Conservation (phyloP, 2,329 filamentous ascomycete genomes). For the Epichloe sp. region DNA sequence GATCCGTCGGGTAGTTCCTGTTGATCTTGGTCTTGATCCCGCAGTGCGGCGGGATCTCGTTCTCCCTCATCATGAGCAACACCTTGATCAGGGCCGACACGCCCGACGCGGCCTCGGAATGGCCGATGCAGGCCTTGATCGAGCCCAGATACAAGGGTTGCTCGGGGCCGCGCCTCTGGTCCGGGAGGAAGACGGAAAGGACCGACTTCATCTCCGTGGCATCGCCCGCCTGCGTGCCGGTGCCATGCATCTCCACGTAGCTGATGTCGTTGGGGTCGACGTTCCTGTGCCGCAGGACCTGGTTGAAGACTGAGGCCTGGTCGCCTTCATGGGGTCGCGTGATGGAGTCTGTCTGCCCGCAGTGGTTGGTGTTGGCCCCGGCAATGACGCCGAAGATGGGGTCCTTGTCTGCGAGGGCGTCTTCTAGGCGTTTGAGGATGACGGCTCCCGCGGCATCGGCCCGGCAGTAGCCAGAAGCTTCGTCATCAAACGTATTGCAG, state of each 20-base stretch:
- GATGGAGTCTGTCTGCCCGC: slow-evolving; percentile 67
- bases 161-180: slow-evolving; percentile 28
- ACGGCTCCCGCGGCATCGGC: slow-evolving; percentile 64
- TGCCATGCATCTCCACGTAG: slow-evolving; percentile 88
- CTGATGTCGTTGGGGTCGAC: slow-evolving; percentile 64
- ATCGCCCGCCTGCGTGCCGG: slow-evolving; percentile 80
- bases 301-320: slow-evolving; percentile 54
- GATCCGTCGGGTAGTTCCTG: slow-evolving; percentile 42
- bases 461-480: slow-evolving; percentile 70
- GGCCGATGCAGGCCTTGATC: slow-evolving; percentile 52
- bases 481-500: slow-evolving; percentile 3
- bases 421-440: slow-evolving; percentile 66
- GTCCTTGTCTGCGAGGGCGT: slow-evolving; percentile 67
- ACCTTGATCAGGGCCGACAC: slow-evolving; percentile 51
- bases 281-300: slow-evolving; percentile 57
- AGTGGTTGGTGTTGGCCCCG: slow-evolving; percentile 68
- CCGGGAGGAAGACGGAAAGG: slow-evolving; percentile 40
- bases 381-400: slow-evolving; percentile 63
- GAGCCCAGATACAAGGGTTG: slow-evolving; percentile 49
- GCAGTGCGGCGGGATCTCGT: slow-evolving; percentile 49
- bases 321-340: slow-evolving; percentile 70
- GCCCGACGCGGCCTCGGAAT: slow-evolving; percentile 49
- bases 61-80: slow-evolving; percentile 52
- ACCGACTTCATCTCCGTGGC: slow-evolving; percentile 74
- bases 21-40: slow-evolving; percentile 56